Percentiles rank a stretch among this genome's conserved stretches.
Conservation (phyloP, 208 protist genomes). For the Trypanosoma vivax region DNA sequence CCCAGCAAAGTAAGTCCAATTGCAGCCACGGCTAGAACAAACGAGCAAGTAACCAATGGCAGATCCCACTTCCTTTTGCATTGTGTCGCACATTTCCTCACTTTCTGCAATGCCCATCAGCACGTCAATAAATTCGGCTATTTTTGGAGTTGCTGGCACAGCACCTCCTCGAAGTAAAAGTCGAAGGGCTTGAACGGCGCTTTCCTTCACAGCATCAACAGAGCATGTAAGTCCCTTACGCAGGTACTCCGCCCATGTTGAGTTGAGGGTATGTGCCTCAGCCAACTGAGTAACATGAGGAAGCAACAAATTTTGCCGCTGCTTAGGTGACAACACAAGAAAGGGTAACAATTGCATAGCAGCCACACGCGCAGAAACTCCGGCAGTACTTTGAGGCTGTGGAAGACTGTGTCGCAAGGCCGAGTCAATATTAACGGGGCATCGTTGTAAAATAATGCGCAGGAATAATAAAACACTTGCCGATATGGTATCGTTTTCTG, state of each 20-base stretch:
- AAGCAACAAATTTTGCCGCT: too few species aligned
- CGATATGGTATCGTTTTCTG: conserved; percentile 8
- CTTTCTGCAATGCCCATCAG: conserved; percentile 10
- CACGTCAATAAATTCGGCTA: conserved; percentile 13
- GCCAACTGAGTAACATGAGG: too few species aligned
- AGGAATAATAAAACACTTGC: conserved; percentile 32
- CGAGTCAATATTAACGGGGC: conserved; percentile 24
- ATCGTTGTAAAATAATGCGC: conserved; percentile 34
- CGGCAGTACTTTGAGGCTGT: conserved; percentile 34
- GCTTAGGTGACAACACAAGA: conserved; percentile 6
- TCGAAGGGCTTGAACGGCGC: conserved; percentile 12
- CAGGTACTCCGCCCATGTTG: conserved; percentile 21
- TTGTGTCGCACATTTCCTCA: conserved; percentile 8
- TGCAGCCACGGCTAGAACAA: conserved; percentile 24
- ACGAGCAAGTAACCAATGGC: conserved; percentile 39
- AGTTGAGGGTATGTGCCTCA: neutral
- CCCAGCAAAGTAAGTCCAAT: conserved; percentile 45
- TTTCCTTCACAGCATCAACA: conserved; percentile 15
- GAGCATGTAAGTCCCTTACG: conserved; percentile 20
- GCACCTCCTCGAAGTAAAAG: conserved; percentile 16
- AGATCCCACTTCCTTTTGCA: conserved; percentile 29
- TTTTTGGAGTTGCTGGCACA: conserved; percentile 3
- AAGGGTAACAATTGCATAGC: conserved; percentile 33
- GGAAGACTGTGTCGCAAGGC: conserved; percentile 38
- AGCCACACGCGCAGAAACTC: conserved; percentile 28